Evolutionary conservation across 192 early-diverging fungal species (phyloP), one percentile per base, ranked within the genome.

Genomic region (Coemansia sp.): DNA sequence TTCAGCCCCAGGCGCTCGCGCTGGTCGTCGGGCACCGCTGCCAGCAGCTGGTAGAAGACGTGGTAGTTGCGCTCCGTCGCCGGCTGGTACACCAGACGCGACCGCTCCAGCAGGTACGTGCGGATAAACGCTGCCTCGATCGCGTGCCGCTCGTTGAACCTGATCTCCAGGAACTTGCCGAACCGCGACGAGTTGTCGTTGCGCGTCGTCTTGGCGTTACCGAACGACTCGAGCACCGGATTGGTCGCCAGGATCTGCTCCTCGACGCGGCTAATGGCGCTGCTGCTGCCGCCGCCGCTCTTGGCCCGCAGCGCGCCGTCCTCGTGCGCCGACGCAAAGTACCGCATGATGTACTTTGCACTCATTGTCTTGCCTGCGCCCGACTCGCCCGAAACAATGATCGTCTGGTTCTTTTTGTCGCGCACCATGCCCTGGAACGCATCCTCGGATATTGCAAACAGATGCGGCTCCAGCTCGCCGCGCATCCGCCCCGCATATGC

Each of bases 121-220:
- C 97, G 86, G 68, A 97, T 97, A 51, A 84, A 89, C 5, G 97
- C 97, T 36, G 94, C 95, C 52, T 91, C 88, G 76, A 99, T 99
- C 46, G 90, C 86, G 56, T 81, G 83, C 18, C 83, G 67, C 60
- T 88, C 88, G 69, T 90, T 88, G 79, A 98, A 98, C 67, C 93
- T 82, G 67, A 98, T 96, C 76, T 97, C 94, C 62, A 95, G 90
- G 80, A 97, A 99, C 84, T 99, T 99, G 60, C 97, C 97, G 71
- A 99, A 99, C 22, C 97, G 89, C 50, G 95, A 98, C 60, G 85
- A 88, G 84, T 99, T 99, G 83, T 99, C 97, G 84, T 99, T 99
- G 71, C 97, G 83, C 7, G 97, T 98, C 11, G 97, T 99, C 76
- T 99, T 99, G 29, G 97, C 94, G 81, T 99, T 99, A 67, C 97